Base-by-base conservation (phyloP, 2,329 filamentous ascomycete species). In the Xylaria sp. region DNA sequence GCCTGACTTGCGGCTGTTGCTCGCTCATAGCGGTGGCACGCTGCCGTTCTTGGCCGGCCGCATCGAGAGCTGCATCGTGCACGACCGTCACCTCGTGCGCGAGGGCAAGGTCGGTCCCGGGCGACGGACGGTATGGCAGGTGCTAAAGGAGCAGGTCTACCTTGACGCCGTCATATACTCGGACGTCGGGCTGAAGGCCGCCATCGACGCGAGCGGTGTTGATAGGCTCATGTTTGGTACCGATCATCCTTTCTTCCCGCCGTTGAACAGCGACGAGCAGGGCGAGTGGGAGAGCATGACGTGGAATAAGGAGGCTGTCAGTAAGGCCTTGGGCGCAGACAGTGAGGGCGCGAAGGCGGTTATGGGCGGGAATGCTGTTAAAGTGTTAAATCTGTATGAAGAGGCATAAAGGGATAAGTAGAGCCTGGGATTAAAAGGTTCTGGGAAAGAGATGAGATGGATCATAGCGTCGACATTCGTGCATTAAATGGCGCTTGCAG, bases 21-120 rank as follows among this genome's bases (percentile, higher is more conserved):
- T 97, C 4, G 93, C 93, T 0, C 93, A 97, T 76, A 93, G 90
- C 23, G 93, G 93, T 1, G 93, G 93, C 2, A 94, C 93, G 0
- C 79, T 97, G 48, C 93, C 93, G 0, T 97, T 97, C 74, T 80
- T 97, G 2, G 93, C 93, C 0, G 93, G 93, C 0, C 82, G 93
- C 27, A 92, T 97, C 53, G 92, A 97, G 77, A 93, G 90, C 72
- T 97, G 93, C 73, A 87, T 97, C 54, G 76, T 87, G 60, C 93
- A 97, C 77, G 93, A 97, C 72, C 89, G 86, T 0, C 87, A 92
- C 72, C 82, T 96, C 38, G 85, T 89, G 57, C 80, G 82, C 1
- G 83, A 87, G 62, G 89, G 88, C 9, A 86, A 83, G 70, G 78
- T 81, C 1, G 75, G 80, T 1, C 44, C 62, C n/a, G 19, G 31